Base-by-base conservation (phyloP, 164 flowering plant genomes). In the Aristolochia californica region DNA sequence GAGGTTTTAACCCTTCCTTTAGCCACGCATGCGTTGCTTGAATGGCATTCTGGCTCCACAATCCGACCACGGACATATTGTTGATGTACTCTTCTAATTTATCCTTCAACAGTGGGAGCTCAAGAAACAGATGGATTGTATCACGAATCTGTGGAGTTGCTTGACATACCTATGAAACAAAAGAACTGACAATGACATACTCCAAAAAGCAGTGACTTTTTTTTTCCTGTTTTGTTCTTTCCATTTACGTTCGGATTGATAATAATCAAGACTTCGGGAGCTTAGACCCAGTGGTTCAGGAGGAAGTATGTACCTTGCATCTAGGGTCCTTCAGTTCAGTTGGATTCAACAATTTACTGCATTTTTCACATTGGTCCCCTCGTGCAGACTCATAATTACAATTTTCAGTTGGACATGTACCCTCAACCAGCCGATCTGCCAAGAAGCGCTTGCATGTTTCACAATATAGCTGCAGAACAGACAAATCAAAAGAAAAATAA, bases 31-130 rank as follows among this genome's bases (percentile, higher is more conserved):
- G 20, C 58, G 98, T 88, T 53, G 80, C 68, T 65, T 88, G 95
- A 67, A 88, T 81, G 44, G 98, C 96, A 83, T 91, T 91, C 69
- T 82, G 95, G 63, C 93, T 91, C 98, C 96, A 91, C 5, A 80
- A 77, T 56, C 98, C 98, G 60, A 75, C 81, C 53, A 80, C 87
- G 25, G 91, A 84, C 79, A 62, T 83, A 16, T 65, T 59, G 45
- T 77, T 74, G 58, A 91, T 79, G 65, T 91, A 88, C 55, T 80
- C 83, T 60, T 71, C 86, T 62, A 91, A 59, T 62, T 72, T 77
- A 63, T 80, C 82, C 70, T 78, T 72, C 66, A 91, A 72, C 73
- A 74, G 48, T 54, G 96, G 96, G 22, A 91, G 85, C 72, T 91
- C 98, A 28, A 91, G 84, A 75, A 88, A 88, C 79, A 91, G 75